Base-by-base conservation (phyloP, 139 green algal genomes). In the Chlamydomonas eustigma region DNA sequence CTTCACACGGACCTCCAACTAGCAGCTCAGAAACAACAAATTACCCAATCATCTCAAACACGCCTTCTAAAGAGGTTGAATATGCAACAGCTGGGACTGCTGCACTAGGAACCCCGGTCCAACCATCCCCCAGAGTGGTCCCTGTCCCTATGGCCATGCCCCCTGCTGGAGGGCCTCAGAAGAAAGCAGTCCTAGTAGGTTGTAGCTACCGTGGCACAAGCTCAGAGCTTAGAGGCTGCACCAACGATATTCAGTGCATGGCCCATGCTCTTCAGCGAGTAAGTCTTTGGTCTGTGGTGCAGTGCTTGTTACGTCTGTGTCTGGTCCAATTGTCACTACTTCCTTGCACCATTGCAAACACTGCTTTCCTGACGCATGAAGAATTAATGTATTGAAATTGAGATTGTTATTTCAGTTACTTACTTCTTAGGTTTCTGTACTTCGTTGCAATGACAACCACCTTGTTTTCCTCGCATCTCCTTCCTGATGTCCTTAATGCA, bases 201-300 rank as follows among this genome's bases (percentile, higher is more conserved):
- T 86, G 81, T 76, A 73, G 64, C 38, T 89, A 89, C 71, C 52
- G 38, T 2, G 81, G 84, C 51, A 83, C 67, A 1, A 39, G 22
- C 1, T 70, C 70, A 3, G 37, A 77, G 34, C 76, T 89, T 2
- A 80, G 77, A 30, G 84, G 84, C 28, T 89, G 84, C 77, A 78
- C 84, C 37, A 89, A 84, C 33, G 84, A 89, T 71, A 80, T 82
- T 0, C 39, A 86, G 39, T 84, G 82, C 75, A 84, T 84, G 52
- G 5, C 32, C 6, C 37, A 72, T 72, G 33, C 65, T 30, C 28
- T 44, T 4, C 39, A 68, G 52, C 12, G 22, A 22, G 44, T 58
- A 58, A 22, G 44, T 58, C 12, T n/a, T n/a, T n/a, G n/a, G n/a
- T n/a, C n/a, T n/a, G n/a, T n/a, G n/a, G n/a, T n/a, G n/a, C n/a